Evolutionary conservation across 345 rosid species (phyloP), one percentile per base, ranked within the genome.

Genomic region (Heritiera fomes): DNA sequence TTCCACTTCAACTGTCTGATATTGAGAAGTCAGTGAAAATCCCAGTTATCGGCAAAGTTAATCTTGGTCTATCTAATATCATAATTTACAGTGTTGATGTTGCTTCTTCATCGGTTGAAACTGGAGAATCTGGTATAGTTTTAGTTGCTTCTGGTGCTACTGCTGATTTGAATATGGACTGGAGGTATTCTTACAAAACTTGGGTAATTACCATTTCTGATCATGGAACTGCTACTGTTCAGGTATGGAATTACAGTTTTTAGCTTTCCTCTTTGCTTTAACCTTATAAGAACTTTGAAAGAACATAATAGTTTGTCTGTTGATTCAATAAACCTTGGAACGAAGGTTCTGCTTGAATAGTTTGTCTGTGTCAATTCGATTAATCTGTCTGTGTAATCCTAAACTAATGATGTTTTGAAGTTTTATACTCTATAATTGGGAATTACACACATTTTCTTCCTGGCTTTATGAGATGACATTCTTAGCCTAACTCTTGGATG

Each of bases 111-210:
- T 66, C 49, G 55, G 88, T 89, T 73, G 70, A 81, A 79, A 85
- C 93, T 1, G 90, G 91, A 43, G 86, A 83, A 7, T 83, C 40
- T 45, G 94, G 93, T 30, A 76, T 94, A 45, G 53, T 80, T 34
- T 63, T 94, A 28, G 81, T 88, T 81, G 90, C 87, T 80, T 86
- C 87, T 0, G 91, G 88, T 34, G 91, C 93, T 20, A 43, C 45
- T 20, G 95, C 94, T 8, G 77, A 89, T 83, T 81, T 91, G 85
- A 88, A 84, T 78, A 85, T 92, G 95, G 88, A 85, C 4, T 94
- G 97, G 98, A 81, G 77, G 74, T 94, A 94, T 81, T 83, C 91
- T 75, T 90, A 92, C 75, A 81, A 66, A 59, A 78, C 83, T 77
- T 87, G 93, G 89, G n/a, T 86, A 53, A 15, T 49, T 49, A 13